Base-by-base conservation (phyloP, 2,329 filamentous ascomycete genomes). In the Triangularia verruculosa region DNA sequence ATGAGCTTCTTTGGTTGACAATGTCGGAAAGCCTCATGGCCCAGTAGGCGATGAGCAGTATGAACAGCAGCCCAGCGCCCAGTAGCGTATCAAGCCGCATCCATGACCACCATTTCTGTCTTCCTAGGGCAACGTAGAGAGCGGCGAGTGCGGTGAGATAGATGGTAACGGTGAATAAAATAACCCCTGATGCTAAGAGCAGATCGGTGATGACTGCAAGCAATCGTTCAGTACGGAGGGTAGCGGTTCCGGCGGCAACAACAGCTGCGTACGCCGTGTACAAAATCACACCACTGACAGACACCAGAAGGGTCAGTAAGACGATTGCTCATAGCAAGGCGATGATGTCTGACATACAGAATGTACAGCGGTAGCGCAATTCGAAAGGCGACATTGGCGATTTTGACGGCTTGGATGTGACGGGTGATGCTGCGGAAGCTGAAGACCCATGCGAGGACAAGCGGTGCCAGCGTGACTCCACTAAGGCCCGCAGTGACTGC, bases 91-190 rank as follows among this genome's bases (percentile, higher is more conserved):
- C 58, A 4, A 65, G 13, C 54, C 51, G 56, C 13, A 61, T 12
- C n/a, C 32, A 9, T 7, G 27, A 57, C 64, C 64, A 65, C 64
- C 64, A 65, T 59, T 63, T 63, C 25, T 53, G 22, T n/a, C 32
- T 62, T 0, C 30, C 30, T 25, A 62, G 8, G 13, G 32, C 64
- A 28, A 63, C 4, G 27, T 65, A 65, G 4, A 58, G 22, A 7
- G 58, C 54, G n/a, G 15, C 61, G 5, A 63, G 20, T 4, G 28
- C 57, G n/a, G 39, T 13, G 43, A 63, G 34, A 27, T 63, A 63
- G 8, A 47, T 20, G 5, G 39, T 7, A 12, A 6, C 20, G 12
- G 39, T 57, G 7, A 54, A 17, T 27, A 53, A 2, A 30, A 64
- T 55, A 39, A 39, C 13, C 4, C 34, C 34, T 6, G 34, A 39